phyloP scores from a whole-genome alignment of 176 grass and related monocot genomes.

The Microstegium vimineum region DNA sequence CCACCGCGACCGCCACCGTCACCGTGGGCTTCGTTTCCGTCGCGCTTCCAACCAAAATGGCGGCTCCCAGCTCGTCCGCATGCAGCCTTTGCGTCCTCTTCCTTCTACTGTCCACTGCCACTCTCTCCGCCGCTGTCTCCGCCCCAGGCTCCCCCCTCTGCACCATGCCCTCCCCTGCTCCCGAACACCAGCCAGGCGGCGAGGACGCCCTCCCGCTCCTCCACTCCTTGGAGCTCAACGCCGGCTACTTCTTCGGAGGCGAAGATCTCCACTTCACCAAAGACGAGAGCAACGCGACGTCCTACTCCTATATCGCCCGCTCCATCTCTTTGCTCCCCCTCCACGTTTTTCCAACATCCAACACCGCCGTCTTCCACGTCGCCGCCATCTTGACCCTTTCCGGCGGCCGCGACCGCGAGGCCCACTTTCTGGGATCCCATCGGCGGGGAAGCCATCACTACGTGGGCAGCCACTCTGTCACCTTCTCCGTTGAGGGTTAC shows the following conservation, averaged over 20 bases:
- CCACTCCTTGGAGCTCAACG: not conserved
- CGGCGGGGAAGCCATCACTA: not conserved
- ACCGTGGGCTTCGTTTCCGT: too few relatives aligned
- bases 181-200: not conserved
- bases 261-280: slow-evolving; percentile 25
- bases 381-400: not conserved
- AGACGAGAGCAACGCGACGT: not conserved
- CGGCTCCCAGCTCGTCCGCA: not conserved
- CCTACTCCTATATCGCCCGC: not conserved
- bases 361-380: not conserved
- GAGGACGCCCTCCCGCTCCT: slow-evolving; percentile 11
- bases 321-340: slow-evolving; percentile 35
- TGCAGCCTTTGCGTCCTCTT: not conserved
- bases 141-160: not conserved
- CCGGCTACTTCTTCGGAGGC: slow-evolving; percentile 49
- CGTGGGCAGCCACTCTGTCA: not conserved
- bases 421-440: accelerated
- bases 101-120: not conserved
- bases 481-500: not conserved
- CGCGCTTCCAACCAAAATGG: not conserved
- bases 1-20: too few relatives aligned
- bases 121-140: not conserved
- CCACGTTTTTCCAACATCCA: not conserved
- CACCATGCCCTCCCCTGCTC: not conserved
- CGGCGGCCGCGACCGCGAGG: not conserved